These are phyloP conservation scores for Camelina sativa DNA, from an alignment of 345 rosid species.

Conservation along the genomic window DNA sequence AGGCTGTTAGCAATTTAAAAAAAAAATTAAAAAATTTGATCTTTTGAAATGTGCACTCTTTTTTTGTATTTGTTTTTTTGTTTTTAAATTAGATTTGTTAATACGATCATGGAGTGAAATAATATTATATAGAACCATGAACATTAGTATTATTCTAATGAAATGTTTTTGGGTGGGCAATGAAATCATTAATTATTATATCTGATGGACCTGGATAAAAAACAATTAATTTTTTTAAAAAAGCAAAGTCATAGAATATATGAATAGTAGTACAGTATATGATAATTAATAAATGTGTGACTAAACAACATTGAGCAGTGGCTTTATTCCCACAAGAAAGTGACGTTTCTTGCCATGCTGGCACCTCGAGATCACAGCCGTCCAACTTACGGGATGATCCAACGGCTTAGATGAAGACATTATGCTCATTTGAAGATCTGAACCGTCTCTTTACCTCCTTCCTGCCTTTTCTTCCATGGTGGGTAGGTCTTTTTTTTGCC, in stretches of 20 bases:
- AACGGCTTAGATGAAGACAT: slow-evolving; percentile 27
- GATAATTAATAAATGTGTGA: slow-evolving; percentile 43
- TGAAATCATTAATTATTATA: slow-evolving; percentile 3
- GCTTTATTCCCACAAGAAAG: slow-evolving; percentile 51
- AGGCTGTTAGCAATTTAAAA: slow-evolving; percentile 12
- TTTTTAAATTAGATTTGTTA: neutral
- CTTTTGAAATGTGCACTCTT: slow-evolving; percentile 1
- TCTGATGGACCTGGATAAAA: neutral
- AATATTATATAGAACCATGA: slow-evolving; percentile 26
- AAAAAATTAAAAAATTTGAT: neutral
- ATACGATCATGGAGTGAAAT: slow-evolving; percentile 16
- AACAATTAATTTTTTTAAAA: neutral
- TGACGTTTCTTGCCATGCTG: slow-evolving; percentile 58
- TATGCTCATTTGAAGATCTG: slow-evolving; percentile 34
- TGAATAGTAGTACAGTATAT: neutral
- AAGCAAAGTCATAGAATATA: slow-evolving; percentile 34
- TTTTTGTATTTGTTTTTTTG: too few species aligned
- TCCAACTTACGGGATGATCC: slow-evolving; percentile 11
- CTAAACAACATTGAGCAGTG: slow-evolving; percentile 39
- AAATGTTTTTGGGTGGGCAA: slow-evolving; percentile 27
- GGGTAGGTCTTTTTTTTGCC: slow-evolving; percentile 31
- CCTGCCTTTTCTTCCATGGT: slow-evolving; percentile 8
- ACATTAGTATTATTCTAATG: neutral
- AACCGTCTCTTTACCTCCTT: slow-evolving; percentile 44
- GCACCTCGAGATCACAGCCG: slow-evolving; percentile 43